Percentiles rank a stretch among this genome's conserved stretches.
phyloP scores from a whole-genome alignment of 352 stramenopile genomes.

The Globisporangium nagaii region DNA sequence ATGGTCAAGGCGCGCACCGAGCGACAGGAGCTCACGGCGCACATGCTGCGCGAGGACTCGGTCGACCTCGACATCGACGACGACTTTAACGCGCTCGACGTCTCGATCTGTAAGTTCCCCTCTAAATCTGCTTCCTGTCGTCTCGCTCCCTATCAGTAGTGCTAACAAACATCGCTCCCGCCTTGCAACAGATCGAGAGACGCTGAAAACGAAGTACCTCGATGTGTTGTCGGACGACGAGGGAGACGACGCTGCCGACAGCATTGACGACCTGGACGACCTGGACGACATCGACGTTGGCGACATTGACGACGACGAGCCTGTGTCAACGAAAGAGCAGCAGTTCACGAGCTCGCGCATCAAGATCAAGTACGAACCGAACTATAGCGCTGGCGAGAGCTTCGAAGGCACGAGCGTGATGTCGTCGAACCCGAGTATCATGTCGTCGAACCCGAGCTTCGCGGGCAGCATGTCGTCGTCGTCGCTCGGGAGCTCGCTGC shows the following conservation, averaged over 20 bases:
- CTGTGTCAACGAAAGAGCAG: not conserved
- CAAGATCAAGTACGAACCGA: slow-evolving; percentile 6
- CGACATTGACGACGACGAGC: slow-evolving; percentile 14
- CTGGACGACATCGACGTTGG: slow-evolving; percentile 13
- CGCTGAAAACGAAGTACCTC: slow-evolving; percentile 14
- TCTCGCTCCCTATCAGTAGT: too few relatives aligned
- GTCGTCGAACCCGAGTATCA: slow-evolving; percentile 7
- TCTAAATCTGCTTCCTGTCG: not conserved
- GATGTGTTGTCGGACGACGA: slow-evolving; percentile 25
- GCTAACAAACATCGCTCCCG: not conserved
- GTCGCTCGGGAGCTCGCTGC: not conserved
- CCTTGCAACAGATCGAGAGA: slow-evolving; percentile 6
- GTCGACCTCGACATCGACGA: slow-evolving; percentile 4
- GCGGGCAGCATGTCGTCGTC: slow-evolving; percentile 7
- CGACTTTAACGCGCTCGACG: slow-evolving; percentile 7
- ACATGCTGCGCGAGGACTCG: slow-evolving; percentile 7
- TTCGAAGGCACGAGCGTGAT: slow-evolving; percentile 13
- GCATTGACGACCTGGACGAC: slow-evolving; percentile 13
- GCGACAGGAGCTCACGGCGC: slow-evolving; percentile 6
- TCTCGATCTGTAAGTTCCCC: slow-evolving; percentile 10
- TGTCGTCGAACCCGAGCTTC: slow-evolving; percentile 9
- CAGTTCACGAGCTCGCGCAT: slow-evolving; percentile 1
- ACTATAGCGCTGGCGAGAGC: slow-evolving; percentile 10
- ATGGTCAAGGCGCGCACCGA: slow-evolving; percentile 21
- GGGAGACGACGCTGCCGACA: not conserved